Evolutionary conservation across 768 basidiomycete species (phyloP), one percentile per base, ranked within the genome.

Genomic region (Lactifluus rugatus): DNA sequence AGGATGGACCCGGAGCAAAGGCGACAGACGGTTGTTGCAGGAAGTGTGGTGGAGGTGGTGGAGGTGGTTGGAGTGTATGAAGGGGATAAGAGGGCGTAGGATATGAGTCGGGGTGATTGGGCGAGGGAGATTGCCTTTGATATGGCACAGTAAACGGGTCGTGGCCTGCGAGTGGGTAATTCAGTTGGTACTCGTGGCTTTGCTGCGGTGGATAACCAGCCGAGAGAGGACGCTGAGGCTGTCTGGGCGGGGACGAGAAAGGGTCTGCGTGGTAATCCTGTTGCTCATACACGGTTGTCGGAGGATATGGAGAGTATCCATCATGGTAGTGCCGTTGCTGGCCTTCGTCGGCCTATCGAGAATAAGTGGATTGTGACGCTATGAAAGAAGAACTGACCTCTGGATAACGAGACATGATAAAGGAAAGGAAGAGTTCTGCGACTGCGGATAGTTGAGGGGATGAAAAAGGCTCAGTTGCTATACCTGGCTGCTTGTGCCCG

Each of bases 301-400:
- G 26, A 51, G 71, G 65, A 61, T 84, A 81, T 8, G 79, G 76
- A 60, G 72, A 74, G 68, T 83, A 83, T 0, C 84, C 83, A 58
- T 88, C 85, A 65, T 85, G 84, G 70, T 87, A 85, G 56, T 78
- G 78, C 28, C 79, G 70, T 17, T 72, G 76, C 62, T 84, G 84
- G 14, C 75, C 80, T 69, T 87, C 83, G 68, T 87, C 83, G 4
- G 81, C 77, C 82, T 86, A 54, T 11, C 11, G 19, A 54, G 17
- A 41, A 19, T 41, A 16, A 48, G 28, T 11, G 39, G 16, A 44
- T 0, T 13, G 4, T 3, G 8, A 21, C 2, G 13, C 9, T 3
- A 8, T 23, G 2, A 51, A 49, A 5, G n/a, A 14, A 57, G 45
- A 17, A 68, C 72, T 63, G 57, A 73, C 76, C 63, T 76, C 74